Conservation (phyloP, 140 eudicot genomes). For the Oenanthe javanica region DNA sequence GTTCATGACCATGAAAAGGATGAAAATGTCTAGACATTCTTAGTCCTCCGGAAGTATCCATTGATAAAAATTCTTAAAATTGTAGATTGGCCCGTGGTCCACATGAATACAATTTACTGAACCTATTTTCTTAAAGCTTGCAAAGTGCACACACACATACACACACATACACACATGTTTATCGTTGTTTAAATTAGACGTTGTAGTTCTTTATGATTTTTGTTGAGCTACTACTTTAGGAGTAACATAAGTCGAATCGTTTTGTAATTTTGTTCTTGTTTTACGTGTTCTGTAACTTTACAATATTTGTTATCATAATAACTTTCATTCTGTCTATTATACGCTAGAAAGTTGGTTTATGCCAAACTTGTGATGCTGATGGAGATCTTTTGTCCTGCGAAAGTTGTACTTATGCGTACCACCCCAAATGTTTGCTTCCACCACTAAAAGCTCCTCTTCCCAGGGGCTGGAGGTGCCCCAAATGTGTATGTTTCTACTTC, state of each 20-base stretch:
- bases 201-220: neutral
- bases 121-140: neutral
- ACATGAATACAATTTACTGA: neutral
- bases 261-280: neutral
- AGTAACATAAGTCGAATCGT: neutral
- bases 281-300: neutral
- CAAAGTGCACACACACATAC: neutral
- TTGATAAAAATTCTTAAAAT: neutral
- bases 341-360: conserved; percentile 64
- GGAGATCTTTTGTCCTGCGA: conserved; percentile 61
- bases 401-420: conserved; percentile 86
- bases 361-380: conserved; percentile 68
- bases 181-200: neutral
- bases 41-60: neutral
- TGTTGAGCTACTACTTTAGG: neutral
- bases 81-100: neutral
- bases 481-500: conserved; percentile 60
- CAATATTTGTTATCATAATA: neutral
- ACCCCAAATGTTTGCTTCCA: conserved; percentile 79
- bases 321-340: neutral
- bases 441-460: conserved; percentile 75
- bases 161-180: too few species aligned
- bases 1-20: neutral
- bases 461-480: conserved; percentile 80
- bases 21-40: neutral